phyloP scores from a whole-genome alignment of 2,329 filamentous ascomycete genomes.

The Fusarium succisae region DNA sequence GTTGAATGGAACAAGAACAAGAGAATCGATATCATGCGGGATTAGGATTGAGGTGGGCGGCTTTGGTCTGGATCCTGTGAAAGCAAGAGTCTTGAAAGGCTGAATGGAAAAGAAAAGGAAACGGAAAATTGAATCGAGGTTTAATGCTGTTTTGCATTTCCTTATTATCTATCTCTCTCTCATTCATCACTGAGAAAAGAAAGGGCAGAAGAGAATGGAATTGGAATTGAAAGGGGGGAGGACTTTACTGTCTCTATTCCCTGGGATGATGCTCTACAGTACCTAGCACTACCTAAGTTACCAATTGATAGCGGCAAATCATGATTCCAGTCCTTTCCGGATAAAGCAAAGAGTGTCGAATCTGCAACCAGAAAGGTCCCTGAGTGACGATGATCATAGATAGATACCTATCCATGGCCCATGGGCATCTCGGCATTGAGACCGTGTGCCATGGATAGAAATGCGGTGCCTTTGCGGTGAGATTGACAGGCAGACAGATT shows the following conservation, averaged over 20 bases:
- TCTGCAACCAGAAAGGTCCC: background rate
- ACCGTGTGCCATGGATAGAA: slow-evolving; percentile 1
- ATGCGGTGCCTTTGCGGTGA: slow-evolving; percentile 11
- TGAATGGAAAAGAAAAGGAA: background rate
- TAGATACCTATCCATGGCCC: background rate
- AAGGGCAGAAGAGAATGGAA: background rate
- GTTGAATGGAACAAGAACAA: slow-evolving; percentile 37
- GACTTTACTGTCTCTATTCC: slow-evolving; percentile 24
- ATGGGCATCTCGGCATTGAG: slow-evolving; percentile 1
- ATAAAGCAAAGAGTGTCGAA: slow-evolving; percentile 20
- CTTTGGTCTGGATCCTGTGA: slow-evolving; percentile 42
- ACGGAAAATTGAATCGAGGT: slow-evolving; percentile 19
- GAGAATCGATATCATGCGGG: slow-evolving; percentile 21
- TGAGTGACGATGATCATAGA: slow-evolving; percentile 8
- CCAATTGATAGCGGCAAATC: slow-evolving; percentile 29
- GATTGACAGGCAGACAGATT: background rate
- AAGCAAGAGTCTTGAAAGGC: slow-evolving; percentile 19
- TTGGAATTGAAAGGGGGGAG: background rate
- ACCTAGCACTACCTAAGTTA: too few species aligned
- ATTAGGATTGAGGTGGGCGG: slow-evolving; percentile 43
- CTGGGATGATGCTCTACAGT: background rate
- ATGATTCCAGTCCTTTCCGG: slow-evolving; percentile 29
- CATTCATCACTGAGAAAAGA: background rate
- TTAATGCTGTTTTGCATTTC: slow-evolving; percentile 11
- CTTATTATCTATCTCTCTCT: background rate